Evolutionary conservation across 768 basidiomycete genomes (phyloP).

Genomic region (Termitomyces sp.): DNA sequence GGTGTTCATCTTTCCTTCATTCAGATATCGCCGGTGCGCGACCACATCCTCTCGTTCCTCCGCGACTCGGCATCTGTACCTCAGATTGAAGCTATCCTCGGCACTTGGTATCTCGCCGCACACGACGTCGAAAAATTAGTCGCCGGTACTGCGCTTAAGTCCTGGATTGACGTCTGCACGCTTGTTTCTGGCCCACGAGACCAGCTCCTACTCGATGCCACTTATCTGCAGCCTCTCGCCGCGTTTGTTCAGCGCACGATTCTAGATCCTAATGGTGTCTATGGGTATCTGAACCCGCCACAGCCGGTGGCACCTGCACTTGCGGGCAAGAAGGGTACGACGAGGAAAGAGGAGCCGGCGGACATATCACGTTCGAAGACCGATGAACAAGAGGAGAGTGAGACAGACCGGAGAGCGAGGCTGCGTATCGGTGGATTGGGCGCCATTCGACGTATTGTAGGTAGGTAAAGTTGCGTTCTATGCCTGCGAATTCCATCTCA

Average conservation of each 20-base stretch:
- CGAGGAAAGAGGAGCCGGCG: conserved; percentile 29
- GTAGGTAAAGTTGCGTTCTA: conserved; percentile 30
- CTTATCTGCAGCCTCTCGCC: conserved; percentile 31
- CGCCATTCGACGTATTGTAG: conserved; percentile 52
- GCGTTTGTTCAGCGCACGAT: conserved; percentile 49
- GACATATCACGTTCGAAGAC: conserved; percentile 31
- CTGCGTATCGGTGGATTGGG: conserved; percentile 67
- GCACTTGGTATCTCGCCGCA: conserved; percentile 68
- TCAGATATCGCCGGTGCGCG: conserved; percentile 40
- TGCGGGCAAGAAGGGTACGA: conserved; percentile 25
- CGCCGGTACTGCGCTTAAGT: conserved; percentile 38
- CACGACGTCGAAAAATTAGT: conserved; percentile 71
- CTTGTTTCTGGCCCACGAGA: conserved; percentile 11
- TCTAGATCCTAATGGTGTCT: conserved; percentile 57
- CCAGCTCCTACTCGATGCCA: conserved; percentile 25
- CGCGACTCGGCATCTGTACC: conserved; percentile 40
- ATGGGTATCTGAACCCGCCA: conserved; percentile 58
- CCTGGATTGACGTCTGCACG: conserved; percentile 44
- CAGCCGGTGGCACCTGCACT: conserved; percentile 33
- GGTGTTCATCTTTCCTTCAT: conserved; percentile 64
- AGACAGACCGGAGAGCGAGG: conserved; percentile 64
- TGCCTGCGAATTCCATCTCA: background rate
- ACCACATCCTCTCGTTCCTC: conserved; percentile 46
- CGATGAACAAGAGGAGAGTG: conserved; percentile 64
- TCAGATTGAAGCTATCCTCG: conserved; percentile 54